These are phyloP conservation scores for Vitis rotundifolia DNA, from an alignment of 164 flowering plant genomes.

Conservation along the genomic window DNA sequence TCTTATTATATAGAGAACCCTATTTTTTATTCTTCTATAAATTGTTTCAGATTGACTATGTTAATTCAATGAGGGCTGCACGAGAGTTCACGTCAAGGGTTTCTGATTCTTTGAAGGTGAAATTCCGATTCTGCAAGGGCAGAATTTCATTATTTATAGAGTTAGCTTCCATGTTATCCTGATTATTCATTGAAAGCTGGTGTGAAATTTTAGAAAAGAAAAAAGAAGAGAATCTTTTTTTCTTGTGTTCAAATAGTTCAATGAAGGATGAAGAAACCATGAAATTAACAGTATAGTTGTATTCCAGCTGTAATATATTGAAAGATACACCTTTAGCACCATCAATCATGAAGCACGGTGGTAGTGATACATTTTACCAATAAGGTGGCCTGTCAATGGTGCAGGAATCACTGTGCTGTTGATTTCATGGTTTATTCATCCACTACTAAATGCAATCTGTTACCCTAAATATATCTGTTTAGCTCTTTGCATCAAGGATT, in stretches of 20 bases:
- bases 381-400: not conserved
- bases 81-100: conserved; percentile 80
- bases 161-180: not conserved
- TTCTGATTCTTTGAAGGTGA: conserved; percentile 81
- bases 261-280: too few species aligned
- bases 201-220: not conserved
- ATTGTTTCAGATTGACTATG: conserved; percentile 70
- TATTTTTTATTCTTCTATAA: not conserved
- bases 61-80: conserved; percentile 91
- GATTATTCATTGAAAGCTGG: not conserved
- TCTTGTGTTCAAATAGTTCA: not conserved
- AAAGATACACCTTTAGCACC: too few species aligned
- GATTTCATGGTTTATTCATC: not conserved
- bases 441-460: not conserved
- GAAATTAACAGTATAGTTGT: not conserved
- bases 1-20: not conserved
- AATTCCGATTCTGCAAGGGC: not conserved
- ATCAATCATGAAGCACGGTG: too few species aligned
- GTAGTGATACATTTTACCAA: not conserved
- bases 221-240: not conserved
- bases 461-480: too few species aligned
- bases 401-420: not conserved
- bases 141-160: not conserved
- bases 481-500: too few species aligned
- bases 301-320: not conserved